Evolutionary conservation across 306 rosid genomes (phyloP), one percentile per base, ranked within the genome.

Genomic region (Cucurbita maxima): DNA sequence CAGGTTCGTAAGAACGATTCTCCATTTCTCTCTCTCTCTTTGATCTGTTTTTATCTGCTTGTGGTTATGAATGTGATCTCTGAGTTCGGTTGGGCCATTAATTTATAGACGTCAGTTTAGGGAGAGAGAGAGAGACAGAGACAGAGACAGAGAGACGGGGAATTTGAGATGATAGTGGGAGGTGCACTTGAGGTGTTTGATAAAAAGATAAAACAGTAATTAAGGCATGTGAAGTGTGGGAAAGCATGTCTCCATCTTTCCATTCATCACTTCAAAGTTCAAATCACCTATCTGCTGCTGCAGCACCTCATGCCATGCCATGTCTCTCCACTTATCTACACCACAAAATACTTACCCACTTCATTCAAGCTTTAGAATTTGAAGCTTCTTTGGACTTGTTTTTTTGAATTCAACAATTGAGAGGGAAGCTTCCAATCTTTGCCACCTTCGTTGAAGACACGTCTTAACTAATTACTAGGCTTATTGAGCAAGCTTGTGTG

Each of bases 21-120:
- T 82, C 91, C 91, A 86, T 88, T 44, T 76, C 71, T 77, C 82
- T 87, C 82, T 87, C 74, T 79, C 10, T 48, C 18, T 69, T 13
- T 38, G 51, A 40, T 63, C 14, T 63, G 34, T 41, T 63, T 43
- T 47, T 68, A 15, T 47, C 40, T 69, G 43, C 19, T 30, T 22
- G 36, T 64, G 53, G 37, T 64, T 69, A 40, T 66, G 54, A 22
- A 15, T 69, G 72, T 66, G 54, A 22, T 30, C 15, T 45, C 57
- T 25, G 73, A 3, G 57, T 45, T 69, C 6, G 41, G 55, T 68
- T 68, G 73, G 56, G 38, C 10, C 20, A 4, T 68, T 0, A 45
- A 69, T 69, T 69, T 69, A 69, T 69, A 69, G 57, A 44, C 19
- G 55, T 67, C 22, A 7, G 50, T 10, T 43, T 6, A 66, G 57